phyloP scores from a whole-genome alignment of 371 early-diverging fungal species.

The Mucor sp. region DNA sequence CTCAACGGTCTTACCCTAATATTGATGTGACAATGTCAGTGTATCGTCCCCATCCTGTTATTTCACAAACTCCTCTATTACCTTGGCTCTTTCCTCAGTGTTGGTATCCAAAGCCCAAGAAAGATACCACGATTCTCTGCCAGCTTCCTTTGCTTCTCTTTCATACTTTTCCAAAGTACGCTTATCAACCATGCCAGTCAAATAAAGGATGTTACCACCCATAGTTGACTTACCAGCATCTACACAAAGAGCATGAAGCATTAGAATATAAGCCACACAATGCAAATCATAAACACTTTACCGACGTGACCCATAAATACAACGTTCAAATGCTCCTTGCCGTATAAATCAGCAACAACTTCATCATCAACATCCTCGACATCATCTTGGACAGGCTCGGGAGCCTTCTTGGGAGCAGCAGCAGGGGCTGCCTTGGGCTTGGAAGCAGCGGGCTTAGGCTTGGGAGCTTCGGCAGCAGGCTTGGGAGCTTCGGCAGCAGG shows the following conservation, averaged over 20 bases:
- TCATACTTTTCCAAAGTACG: constrained; percentile 99
- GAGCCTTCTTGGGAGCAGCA: constrained; percentile 4
- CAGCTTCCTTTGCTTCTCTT: constrained; percentile 93
- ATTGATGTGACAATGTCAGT: not conserved
- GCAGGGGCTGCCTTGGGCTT: constrained; percentile 5
- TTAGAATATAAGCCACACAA: constrained; percentile 16
- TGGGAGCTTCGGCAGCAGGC: constrained; percentile 11
- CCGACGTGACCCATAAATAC: constrained; percentile 99
- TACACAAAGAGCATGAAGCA: constrained; percentile 10
- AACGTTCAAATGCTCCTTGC: constrained; percentile 94
- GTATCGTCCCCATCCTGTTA: not conserved
- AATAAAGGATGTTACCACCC: constrained; percentile 96
- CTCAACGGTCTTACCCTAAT: constrained; percentile 95
- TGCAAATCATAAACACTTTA: constrained; percentile 21
- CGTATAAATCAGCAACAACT: constrained; percentile 68
- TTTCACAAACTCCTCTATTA: constrained; percentile 15
- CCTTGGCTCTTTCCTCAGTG: constrained; percentile 95
- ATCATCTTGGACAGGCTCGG: constrained; percentile 28
- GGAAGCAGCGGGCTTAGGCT: constrained; percentile 8
- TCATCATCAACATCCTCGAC: constrained; percentile 59
- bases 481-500: constrained; percentile 14
- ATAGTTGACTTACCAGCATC: constrained; percentile 99
- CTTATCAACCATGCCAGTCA: constrained; percentile 98
- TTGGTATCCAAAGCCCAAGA: constrained; percentile 98
- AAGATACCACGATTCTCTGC: constrained; percentile 97